Evolutionary conservation across 139 green algal species (phyloP).

Genomic region (Tetraselmis chui): DNA sequence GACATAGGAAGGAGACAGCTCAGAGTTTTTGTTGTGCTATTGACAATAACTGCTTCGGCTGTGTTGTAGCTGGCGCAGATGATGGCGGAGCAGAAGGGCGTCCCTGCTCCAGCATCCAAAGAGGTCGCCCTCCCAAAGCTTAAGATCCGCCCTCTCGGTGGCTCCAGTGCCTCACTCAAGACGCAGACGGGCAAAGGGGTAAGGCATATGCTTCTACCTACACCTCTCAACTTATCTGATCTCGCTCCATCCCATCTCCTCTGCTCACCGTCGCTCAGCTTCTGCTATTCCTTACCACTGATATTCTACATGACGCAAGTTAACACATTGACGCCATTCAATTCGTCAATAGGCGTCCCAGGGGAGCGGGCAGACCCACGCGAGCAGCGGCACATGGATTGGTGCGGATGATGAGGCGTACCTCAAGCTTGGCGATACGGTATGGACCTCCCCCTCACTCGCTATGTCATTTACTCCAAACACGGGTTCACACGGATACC

Average conservation of each 20-base stretch:
- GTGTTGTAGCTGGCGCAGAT: not conserved
- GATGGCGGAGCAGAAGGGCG: not conserved
- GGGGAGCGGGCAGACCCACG: not conserved
- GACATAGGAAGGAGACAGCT: not conserved
- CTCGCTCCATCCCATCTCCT: too few species aligned
- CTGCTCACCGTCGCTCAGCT: too few species aligned
- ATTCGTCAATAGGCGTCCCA: too few species aligned
- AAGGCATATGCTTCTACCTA: too few species aligned
- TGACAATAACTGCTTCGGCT: too few species aligned
- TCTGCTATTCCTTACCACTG: too few species aligned
- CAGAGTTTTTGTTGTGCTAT: not conserved
- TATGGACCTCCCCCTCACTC: not conserved
- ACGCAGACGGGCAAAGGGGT: too few species aligned
- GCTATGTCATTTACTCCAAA: too few species aligned
- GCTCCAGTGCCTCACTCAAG: not conserved
- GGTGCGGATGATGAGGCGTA: not conserved
- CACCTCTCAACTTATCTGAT: too few species aligned
- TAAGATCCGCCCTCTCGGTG: not conserved
- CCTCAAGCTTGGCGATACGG: not conserved
- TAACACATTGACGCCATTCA: too few species aligned
- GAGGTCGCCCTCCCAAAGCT: not conserved
- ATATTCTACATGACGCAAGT: too few species aligned
- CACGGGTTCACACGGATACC: too few species aligned
- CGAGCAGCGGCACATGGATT: not conserved
- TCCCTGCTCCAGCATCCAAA: not conserved